Evolutionary conservation across 2,329 filamentous ascomycete genomes (phyloP), one percentile per base, ranked within the genome.

Genomic region (Corynespora cassiicola): DNA sequence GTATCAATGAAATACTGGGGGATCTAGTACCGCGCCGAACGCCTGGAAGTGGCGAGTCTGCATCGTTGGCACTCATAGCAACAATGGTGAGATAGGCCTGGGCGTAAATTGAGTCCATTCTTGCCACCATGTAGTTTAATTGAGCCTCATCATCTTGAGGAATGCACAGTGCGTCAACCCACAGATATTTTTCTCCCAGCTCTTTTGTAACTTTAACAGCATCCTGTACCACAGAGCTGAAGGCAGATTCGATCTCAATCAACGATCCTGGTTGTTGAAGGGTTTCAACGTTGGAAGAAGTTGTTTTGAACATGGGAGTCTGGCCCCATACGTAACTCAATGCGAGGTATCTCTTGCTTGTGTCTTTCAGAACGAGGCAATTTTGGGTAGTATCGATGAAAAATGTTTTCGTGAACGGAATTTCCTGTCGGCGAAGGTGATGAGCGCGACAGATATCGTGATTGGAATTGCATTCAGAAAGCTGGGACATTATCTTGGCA

Each of bases 91-190:
- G 15, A 15, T 20, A 36, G 7, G 32, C 32, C 11, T 15, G 32
- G 4, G 22, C 32, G 10, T 28, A 36, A n/a, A 36, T 36, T 14
- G 19, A 17, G 16, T 36, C n/a, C 32, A 36, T 36, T n/a, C n/a
- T n/a, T n/a, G n/a, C n/a, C n/a, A n/a, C n/a, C n/a, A n/a, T n/a
- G 8, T 26, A 12, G 4, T 21, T 15, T 23, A 28, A 12, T 20
- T 36, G 32, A 36, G 18, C 10, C 3, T 26, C 7, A 12, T 38
- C 19, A 18, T 38, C 35, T n/a, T 38, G 35, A 5, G 31, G 14
- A 16, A 38, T 31, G 35, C 35, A 38, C 5, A 38, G 27, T 19
- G 27, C 28, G 14, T 38, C 35, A 7, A 38, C 25, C 35, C 35
- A 38, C 3, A 38, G 8, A 31, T 38, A 38, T 12, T 15, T 23